Conservation (phyloP, 2,329 filamentous ascomycete species). For the Scedosporium dehoogii region DNA sequence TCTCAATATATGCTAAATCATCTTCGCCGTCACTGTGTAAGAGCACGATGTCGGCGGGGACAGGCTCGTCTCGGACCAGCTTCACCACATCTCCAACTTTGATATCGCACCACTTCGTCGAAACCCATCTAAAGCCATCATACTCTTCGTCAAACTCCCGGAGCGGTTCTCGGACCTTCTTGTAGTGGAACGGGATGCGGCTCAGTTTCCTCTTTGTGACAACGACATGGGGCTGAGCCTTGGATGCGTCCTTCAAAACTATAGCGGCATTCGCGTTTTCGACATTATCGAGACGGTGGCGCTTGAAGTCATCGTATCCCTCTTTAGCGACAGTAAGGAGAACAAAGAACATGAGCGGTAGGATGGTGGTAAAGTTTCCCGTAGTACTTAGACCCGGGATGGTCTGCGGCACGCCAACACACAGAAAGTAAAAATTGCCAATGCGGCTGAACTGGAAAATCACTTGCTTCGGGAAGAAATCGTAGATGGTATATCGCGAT, state of each 20-base stretch:
- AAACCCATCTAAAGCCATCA: slow-evolving; percentile 41
- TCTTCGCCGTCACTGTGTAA: slow-evolving; percentile 70
- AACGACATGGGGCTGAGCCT: slow-evolving; percentile 3
- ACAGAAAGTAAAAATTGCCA: slow-evolving; percentile 80
- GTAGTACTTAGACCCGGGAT: slow-evolving; percentile 67
- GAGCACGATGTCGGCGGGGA: slow-evolving; percentile 76
- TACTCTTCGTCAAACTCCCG: slow-evolving; percentile 49
- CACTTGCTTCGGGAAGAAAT: slow-evolving; percentile 77
- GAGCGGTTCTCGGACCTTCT: slow-evolving; percentile 1
- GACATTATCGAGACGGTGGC: slow-evolving; percentile 70
- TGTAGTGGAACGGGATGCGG: slow-evolving; percentile 8
- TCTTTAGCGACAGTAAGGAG: slow-evolving; percentile 75
- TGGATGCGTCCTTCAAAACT: slow-evolving; percentile 17
- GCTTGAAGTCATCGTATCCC: slow-evolving; percentile 74
- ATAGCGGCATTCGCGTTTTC: slow-evolving; percentile 56
- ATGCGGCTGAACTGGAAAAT: slow-evolving; percentile 79
- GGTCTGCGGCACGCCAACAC: slow-evolving; percentile 75
- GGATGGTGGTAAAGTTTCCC: slow-evolving; percentile 63
- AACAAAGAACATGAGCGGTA: slow-evolving; percentile 68
- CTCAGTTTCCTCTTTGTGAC: neutral
- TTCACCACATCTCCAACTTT: slow-evolving; percentile 39
- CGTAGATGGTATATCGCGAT: slow-evolving; percentile 72
- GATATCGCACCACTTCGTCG: slow-evolving; percentile 33
- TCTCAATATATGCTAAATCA: slow-evolving; percentile 72
- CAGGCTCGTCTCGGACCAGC: slow-evolving; percentile 58